Base-by-base conservation (phyloP, 2,329 filamentous ascomycete species). In the Pseudogymnoascus sp. region DNA sequence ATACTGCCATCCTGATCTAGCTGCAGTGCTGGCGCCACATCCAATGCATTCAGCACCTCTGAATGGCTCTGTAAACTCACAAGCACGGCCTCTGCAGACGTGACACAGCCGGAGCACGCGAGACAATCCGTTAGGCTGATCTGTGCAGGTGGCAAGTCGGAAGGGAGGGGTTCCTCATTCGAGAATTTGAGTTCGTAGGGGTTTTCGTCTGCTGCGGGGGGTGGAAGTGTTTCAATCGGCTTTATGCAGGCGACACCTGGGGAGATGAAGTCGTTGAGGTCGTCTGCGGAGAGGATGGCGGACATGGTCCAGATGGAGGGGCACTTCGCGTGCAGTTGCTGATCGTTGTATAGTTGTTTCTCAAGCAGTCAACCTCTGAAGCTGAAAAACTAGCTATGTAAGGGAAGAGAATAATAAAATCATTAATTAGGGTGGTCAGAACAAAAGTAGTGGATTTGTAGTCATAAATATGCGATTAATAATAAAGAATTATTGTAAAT, bases 181-280 rank as follows among this genome's bases (percentile, higher is more conserved):
- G 97, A 94, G 68, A 93, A 92, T 61, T 93, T 92, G 65, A 97
- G 92, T 83, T 97, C 91, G 75, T 92, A 89, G 67, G 83, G 80
- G 43, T 69, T 64, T 60, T 71, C 67, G 22, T 76, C 75, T 58
- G 77, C 73, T 22, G 82, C 74, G 35, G 82, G 76, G 66, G 82
- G 80, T 2, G 94, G 93, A 12, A 99, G 83, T 2, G 91, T 95
- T 75, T 99, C 94, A 72, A 99, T 82, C 28, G 94, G 94, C 72
- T 99, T 97, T 75, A 99, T 97, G 77, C 94, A 99, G 65, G 94
- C 94, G 71, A 99, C 92, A 64, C 93, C 92, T 12, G 94, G 94
- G 62, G 90, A 94, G 73, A 99, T 99, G 78, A 99, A 99, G 80
- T 99, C 94, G 80, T 99, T 99, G 64, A 99, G 81, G 74, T 97